phyloP scores from a whole-genome alignment of 352 stramenopile genomes.

The Aphanomyces euteiches region DNA sequence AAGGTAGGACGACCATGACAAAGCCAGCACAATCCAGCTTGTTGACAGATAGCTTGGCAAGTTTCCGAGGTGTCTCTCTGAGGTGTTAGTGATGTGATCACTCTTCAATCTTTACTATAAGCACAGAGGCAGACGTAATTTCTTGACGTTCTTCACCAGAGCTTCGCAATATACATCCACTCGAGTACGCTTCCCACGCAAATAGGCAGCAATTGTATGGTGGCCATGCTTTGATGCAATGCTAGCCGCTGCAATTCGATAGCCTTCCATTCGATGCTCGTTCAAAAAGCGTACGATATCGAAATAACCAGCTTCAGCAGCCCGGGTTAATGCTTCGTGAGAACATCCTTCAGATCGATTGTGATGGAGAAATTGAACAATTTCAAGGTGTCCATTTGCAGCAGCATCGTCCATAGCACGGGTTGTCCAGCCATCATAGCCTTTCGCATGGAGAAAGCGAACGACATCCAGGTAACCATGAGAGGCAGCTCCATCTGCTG shows the following conservation, averaged over 20 bases:
- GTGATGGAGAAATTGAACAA: constrained; percentile 30
- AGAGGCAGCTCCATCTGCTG: constrained; percentile 11
- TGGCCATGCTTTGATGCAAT: not conserved
- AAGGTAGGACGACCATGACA: too few species aligned
- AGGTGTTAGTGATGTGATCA: too few species aligned
- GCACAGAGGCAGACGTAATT: too few species aligned
- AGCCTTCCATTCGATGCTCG: not conserved
- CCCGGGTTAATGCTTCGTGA: constrained; percentile 6
- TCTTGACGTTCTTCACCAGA: too few species aligned
- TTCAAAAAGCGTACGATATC: constrained; percentile 9
- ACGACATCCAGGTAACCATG: constrained; percentile 14
- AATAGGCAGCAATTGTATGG: not conserved
- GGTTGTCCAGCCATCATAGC: not conserved
- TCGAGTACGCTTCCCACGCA: constrained; percentile 5
- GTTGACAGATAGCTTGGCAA: too few species aligned
- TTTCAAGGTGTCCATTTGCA: constrained; percentile 7
- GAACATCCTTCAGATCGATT: constrained; percentile 13
- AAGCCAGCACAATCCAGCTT: too few species aligned
- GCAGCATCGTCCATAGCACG: constrained; percentile 23
- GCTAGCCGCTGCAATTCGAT: not conserved
- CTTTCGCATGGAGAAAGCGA: constrained; percentile 7
- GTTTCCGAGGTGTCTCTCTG: too few species aligned
- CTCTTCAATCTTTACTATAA: too few species aligned
- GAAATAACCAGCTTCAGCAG: constrained; percentile 4
- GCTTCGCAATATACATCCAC: not conserved